Evolutionary conservation across 148 eudicot species (phyloP), one percentile per base, ranked within the genome.

Genomic region (Linanthus parryae): DNA sequence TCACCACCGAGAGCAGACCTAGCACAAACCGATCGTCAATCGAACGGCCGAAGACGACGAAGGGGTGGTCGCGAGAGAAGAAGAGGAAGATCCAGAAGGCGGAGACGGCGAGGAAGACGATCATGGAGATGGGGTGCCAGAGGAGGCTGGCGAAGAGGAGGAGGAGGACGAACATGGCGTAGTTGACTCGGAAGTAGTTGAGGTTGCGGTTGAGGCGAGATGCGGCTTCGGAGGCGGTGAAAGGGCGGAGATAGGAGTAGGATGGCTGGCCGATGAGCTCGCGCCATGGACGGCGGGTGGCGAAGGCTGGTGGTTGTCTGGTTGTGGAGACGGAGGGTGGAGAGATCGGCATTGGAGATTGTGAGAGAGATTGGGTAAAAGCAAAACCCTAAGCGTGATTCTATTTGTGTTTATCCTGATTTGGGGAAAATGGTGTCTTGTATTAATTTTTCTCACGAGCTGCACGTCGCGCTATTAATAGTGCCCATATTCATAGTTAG

Each of bases 271-370:
- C 73, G 57, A 68, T 33, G 64, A 79, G 53, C 23, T 71, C 65
- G 7, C 67, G 64, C 80, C 78, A 75, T 57, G 84, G 78, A 0
- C 78, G 80, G 50, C 61, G 75, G 49, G 44, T 52, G 51, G 73
- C 54, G 39, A 49, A 46, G 33, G 70, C 42, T 33, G 72, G 20
- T 6, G 21, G 72, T 23, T 70, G 14, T 23, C 48, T 58, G 51
- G 30, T 22, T 19, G 62, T 12, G 59, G 64, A 31, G 52, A 64
- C 61, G 11, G 77, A 15, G 51, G 61, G 14, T 69, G 51, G 62
- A 14, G 72, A 68, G 45, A 5, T 67, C 52, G 54, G 37, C 63
- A 9, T 13, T 33, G 54, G 53, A 17, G 8, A 0, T 7, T 2
- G 48, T 6, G 25, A 18, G 47, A 21, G 9, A 43, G 47, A 18